Evolutionary conservation across 192 early-diverging fungal genomes (phyloP), one percentile per base, ranked within the genome.

Genomic region (Pilobolus umbonatus): DNA sequence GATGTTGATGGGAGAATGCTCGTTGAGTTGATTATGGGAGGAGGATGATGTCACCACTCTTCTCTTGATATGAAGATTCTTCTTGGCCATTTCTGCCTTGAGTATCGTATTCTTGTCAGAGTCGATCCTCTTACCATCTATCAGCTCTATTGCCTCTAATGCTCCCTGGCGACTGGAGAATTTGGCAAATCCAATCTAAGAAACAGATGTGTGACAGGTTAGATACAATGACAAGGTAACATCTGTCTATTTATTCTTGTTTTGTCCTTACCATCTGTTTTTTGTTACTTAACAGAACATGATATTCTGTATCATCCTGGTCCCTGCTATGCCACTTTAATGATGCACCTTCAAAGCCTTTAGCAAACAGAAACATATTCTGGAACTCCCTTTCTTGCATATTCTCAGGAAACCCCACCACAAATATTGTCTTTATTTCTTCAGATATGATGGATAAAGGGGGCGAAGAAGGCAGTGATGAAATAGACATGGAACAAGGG

Each of bases 331-430:
- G 93, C 51, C 92, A 81, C 75, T 98, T 99, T 38, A 99, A 80
- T 6, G 94, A 93, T 12, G 98, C 95, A 5, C 95, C 98, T 66
- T 98, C 98, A 53, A 98, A 99, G 5, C 96, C 98, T 28, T 89
- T 82, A 17, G 88, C 92, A 61, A 99, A 98, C n/a, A 85, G 90
- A 76, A 99, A 99, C 91, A 98, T 98, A 75, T 95, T 95, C 65
- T 94, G 94, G 67, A 99, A 99, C 74, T 99, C 98, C 42, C 98
- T 78, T 74, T 99, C 98, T 70, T 85, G 85, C 91, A 98, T 96
- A 77, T 99, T 95, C 15, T 97, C 95, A n/a, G 98, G 98, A 62
- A 99, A 97, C 5, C 96, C 98, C 25, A 98, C 94, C 14, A 98
- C 92, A 81, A 98, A 99, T 58, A 99, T 96, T 55, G 98, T 99